Evolutionary conservation across 257 asterid genomes (phyloP).

Genomic region (Buddleja alternifolia): DNA sequence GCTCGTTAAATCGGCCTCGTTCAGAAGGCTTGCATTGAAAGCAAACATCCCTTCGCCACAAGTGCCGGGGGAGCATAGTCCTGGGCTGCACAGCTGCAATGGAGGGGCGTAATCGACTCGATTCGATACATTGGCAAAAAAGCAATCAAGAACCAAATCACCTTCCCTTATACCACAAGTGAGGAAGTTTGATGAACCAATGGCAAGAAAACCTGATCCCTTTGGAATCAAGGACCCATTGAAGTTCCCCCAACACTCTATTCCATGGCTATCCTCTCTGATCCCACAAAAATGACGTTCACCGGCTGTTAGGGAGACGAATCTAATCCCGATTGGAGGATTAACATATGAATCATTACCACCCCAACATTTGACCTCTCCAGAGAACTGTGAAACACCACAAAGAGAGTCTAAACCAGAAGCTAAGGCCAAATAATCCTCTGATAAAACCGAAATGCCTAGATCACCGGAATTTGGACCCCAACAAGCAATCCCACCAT

Average conservation of each 20-base stretch:
- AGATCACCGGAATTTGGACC: conserved; percentile 66
- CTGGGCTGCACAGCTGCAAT: conserved; percentile 92
- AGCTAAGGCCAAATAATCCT: conserved; percentile 45
- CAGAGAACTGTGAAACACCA: conserved; percentile 57
- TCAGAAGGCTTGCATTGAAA: conserved; percentile 84
- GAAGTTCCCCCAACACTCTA: conserved; percentile 89
- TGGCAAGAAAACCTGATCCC: conserved; percentile 78
- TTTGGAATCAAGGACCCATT: conserved; percentile 71
- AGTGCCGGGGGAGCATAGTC: conserved; percentile 58
- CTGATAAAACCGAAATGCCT: conserved; percentile 43
- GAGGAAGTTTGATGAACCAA: conserved; percentile 70
- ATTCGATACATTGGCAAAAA: conserved; percentile 56
- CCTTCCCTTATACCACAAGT: conserved; percentile 86
- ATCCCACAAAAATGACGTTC: conserved; percentile 81
- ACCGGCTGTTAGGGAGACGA: conserved; percentile 80
- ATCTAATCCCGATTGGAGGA: conserved; percentile 56
- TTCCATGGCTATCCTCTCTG: conserved; percentile 76
- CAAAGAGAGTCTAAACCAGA: conserved; percentile 70
- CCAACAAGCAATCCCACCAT: conserved; percentile 74
- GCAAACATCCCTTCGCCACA: conserved; percentile 75
- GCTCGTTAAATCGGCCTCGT: conserved; percentile 82
- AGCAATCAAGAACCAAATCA: conserved; percentile 90
- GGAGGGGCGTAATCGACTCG: conserved; percentile 75
- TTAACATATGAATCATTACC: conserved; percentile 29
- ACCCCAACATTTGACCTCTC: conserved; percentile 85